phyloP scores from a whole-genome alignment of 1,284 basidiomycete genomes.

The Ustilago nuda region DNA sequence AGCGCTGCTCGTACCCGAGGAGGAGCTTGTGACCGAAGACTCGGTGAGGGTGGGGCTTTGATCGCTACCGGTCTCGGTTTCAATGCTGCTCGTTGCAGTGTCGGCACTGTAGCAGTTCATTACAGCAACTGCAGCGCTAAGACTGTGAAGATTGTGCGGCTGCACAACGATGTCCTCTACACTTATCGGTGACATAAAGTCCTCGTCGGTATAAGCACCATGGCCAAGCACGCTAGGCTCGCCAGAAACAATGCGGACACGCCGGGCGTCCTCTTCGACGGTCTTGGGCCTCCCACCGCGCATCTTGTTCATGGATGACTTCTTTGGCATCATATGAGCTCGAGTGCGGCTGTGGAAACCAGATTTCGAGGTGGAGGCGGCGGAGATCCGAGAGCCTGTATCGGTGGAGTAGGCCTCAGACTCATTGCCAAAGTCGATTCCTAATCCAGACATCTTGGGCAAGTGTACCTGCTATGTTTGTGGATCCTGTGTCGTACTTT shows the following conservation, averaged over 20 bases:
- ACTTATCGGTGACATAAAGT: constrained; percentile 37
- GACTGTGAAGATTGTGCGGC: constrained; percentile 40
- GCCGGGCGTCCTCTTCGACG: constrained; percentile 35
- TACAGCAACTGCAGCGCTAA: constrained; percentile 49
- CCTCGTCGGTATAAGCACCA: constrained; percentile 48
- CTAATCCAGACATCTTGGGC: constrained; percentile 58
- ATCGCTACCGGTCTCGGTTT: constrained; percentile 41
- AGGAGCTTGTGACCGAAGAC: constrained; percentile 33
- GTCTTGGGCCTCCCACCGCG: constrained; percentile 37
- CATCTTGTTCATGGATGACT: constrained; percentile 46
- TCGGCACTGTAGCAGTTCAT: constrained; percentile 37
- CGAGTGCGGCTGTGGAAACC: constrained; percentile 39
- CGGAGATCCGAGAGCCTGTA: constrained; percentile 20
- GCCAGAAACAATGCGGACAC: constrained; percentile 60
- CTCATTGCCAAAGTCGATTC: constrained; percentile 62
- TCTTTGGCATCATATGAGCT: constrained; percentile 44
- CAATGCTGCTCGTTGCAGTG: constrained; percentile 32
- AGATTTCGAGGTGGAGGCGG: constrained; percentile 23
- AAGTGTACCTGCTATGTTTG: background rate
- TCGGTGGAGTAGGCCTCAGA: constrained; percentile 37
- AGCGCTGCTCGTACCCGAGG: constrained; percentile 20
- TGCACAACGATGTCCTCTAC: constrained; percentile 28
- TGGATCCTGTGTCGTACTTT: constrained; percentile 4
- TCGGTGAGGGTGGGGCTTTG: constrained; percentile 44
- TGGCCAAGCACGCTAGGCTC: constrained; percentile 51